Conservation (phyloP, 1,139 yeast genomes). For the Candida sanyaensis region DNA sequence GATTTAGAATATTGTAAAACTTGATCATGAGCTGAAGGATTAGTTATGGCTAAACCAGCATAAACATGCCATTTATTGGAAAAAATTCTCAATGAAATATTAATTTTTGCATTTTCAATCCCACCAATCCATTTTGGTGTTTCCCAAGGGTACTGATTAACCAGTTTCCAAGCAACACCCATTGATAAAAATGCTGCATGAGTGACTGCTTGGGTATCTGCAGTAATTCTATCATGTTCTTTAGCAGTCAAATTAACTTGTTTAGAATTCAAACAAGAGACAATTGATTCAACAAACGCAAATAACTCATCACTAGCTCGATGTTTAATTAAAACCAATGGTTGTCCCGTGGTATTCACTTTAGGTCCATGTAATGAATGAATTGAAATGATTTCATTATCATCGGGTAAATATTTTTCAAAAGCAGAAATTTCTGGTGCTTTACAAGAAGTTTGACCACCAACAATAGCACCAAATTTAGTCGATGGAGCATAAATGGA, state of each 20-base stretch:
- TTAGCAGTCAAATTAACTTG: slow-evolving; percentile 76
- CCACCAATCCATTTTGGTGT: slow-evolving; percentile 89
- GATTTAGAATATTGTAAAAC: slow-evolving; percentile 87
- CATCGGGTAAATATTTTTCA: slow-evolving; percentile 71
- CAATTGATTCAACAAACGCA: slow-evolving; percentile 60
- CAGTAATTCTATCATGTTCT: slow-evolving; percentile 92
- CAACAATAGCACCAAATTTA: slow-evolving; percentile 85
- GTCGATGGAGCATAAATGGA: slow-evolving; percentile 80
- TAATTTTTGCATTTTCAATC: slow-evolving; percentile 91
- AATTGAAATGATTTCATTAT: slow-evolving; percentile 78
- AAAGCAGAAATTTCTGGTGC: slow-evolving; percentile 88
- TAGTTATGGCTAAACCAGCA: slow-evolving; percentile 95
- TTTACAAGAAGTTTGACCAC: slow-evolving; percentile 98
- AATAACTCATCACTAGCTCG: slow-evolving; percentile 59
- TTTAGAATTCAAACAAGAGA: slow-evolving; percentile 76
- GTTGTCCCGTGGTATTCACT: slow-evolving; percentile 88
- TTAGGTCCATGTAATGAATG: slow-evolving; percentile 96
- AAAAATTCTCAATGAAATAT: slow-evolving; percentile 84
- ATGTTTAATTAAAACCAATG: slow-evolving; percentile 82
- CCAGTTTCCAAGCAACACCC: slow-evolving; percentile 95
- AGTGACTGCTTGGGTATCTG: slow-evolving; percentile 98
- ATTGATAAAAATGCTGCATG: slow-evolving; percentile 96
- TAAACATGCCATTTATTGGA: slow-evolving; percentile 98
- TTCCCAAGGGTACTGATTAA: slow-evolving; percentile 90
- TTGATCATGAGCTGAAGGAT: slow-evolving; percentile 92